These are phyloP conservation scores for Terfezia claveryi DNA, from an alignment of 495 filamentous ascomycete genomes.

Conservation along the genomic window DNA sequence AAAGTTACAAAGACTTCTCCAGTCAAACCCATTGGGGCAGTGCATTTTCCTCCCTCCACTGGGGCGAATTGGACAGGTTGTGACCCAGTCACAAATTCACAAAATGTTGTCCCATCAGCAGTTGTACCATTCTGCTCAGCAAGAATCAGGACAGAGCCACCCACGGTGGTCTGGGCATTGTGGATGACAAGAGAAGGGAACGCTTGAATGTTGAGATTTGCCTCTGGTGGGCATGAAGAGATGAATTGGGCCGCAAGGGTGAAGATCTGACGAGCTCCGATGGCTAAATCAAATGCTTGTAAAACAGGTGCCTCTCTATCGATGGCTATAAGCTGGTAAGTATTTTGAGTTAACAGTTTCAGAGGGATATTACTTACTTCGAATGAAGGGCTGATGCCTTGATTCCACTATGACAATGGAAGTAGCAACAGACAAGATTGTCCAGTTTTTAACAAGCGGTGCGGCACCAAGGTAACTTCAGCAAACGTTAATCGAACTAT, in stretches of 20 bases:
- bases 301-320: no score
- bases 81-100: constrained; percentile 26
- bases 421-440: constrained; percentile 33
- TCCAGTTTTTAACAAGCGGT: constrained; percentile 29
- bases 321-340: constrained; percentile 24
- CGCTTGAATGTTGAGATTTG: no score
- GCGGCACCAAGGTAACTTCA: constrained; percentile 32
- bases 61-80: no score
- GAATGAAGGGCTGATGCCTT: constrained; percentile 39
- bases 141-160: constrained; percentile 24
- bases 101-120: no score
- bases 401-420: constrained; percentile 39
- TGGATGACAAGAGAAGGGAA: no score
- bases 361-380: constrained; percentile 3
- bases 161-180: no score
- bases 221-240: no score
- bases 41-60: constrained; percentile 28
- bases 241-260: constrained; percentile 45
- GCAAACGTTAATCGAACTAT: no score
- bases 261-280: constrained; percentile 36
- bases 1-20: constrained; percentile 34
- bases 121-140: constrained; percentile 30
- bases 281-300: constrained; percentile 33
- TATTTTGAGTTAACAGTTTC: background rate
- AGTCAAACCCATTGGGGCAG: constrained; percentile 28